Conservation (phyloP, 2,329 filamentous ascomycete genomes). For the Capronia americana region DNA sequence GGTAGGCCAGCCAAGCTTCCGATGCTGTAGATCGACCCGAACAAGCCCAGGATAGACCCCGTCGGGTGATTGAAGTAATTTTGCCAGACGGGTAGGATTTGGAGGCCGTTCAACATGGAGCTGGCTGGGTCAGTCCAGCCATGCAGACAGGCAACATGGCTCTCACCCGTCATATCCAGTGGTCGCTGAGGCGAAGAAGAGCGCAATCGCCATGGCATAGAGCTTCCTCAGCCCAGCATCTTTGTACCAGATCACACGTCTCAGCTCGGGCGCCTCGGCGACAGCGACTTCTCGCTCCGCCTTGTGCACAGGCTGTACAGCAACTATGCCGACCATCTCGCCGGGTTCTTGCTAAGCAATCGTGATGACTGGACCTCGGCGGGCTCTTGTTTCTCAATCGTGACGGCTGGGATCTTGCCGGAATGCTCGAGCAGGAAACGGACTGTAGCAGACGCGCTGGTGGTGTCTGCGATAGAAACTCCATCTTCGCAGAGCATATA, state of each 20-base stretch:
- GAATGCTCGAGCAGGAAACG: not conserved
- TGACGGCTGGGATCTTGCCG: not conserved
- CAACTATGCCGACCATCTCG: conserved; percentile 20
- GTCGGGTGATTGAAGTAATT: conserved; percentile 34
- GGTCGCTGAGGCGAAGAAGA: conserved; percentile 64
- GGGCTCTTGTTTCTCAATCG: not conserved
- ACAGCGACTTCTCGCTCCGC: conserved; percentile 48
- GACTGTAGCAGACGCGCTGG: not conserved
- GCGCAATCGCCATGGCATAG: conserved; percentile 60
- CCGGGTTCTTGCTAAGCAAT: not conserved
- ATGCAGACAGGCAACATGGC: not conserved
- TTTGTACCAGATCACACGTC: conserved; percentile 63
- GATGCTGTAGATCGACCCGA: conserved; percentile 25
- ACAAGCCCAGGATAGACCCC: conserved; percentile 26
- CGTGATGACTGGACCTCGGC: not conserved
- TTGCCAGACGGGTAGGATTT: conserved; percentile 30
- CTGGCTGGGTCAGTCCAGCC: conserved; percentile 43
- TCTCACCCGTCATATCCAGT: conserved; percentile 64
- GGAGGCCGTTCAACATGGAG: conserved; percentile 34
- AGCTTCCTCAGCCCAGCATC: conserved; percentile 64
- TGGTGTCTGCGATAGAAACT: not conserved
- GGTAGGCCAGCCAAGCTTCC: conserved; percentile 24
- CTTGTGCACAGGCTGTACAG: conserved; percentile 17
- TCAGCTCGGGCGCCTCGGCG: conserved; percentile 58
- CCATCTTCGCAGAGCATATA: conserved; percentile 2